phyloP scores from a whole-genome alignment of 176 grass and related monocot species.

The Oryza brachyantha region DNA sequence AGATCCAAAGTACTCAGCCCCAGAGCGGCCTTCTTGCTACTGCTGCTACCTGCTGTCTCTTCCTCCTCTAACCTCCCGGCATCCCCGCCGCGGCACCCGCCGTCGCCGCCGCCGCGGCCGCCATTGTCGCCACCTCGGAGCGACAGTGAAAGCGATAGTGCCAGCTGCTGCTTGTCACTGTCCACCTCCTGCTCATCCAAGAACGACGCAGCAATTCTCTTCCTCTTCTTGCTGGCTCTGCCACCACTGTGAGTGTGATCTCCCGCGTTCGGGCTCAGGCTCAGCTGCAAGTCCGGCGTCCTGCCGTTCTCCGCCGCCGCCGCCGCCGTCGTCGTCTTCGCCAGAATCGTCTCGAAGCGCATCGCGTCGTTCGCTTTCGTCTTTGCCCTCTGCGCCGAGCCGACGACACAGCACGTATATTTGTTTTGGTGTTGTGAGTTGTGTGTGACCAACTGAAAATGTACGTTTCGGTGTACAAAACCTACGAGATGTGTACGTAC shows the following conservation, averaged over 20 bases:
- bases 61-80: conserved; percentile 39
- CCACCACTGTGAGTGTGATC: conserved; percentile 7
- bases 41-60: conserved; percentile 45
- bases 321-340: conserved; percentile 36
- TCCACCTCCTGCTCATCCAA: conserved; percentile 37
- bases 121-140: conserved; percentile 9
- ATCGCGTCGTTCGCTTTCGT: conserved; percentile 17
- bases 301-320: conserved; percentile 37
- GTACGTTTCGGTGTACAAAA: neutral
- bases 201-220: neutral
- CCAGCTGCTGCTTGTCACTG: conserved; percentile 36
- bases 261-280: conserved; percentile 57
- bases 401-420: neutral
- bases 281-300: conserved; percentile 65
- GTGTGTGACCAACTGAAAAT: neutral
- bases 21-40: conserved; percentile 69
- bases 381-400: neutral
- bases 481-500: neutral
- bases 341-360: neutral
- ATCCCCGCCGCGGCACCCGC: neutral
- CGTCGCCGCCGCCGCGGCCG: neutral
- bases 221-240: conserved; percentile 26
- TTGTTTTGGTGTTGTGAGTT: neutral
- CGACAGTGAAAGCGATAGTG: conserved; percentile 55
- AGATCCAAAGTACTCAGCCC: conserved; percentile 99